Percentiles rank a stretch among this genome's conserved stretches.
Evolutionary conservation across 192 early-diverging fungal species (phyloP).

Genomic region (Podila horticola): DNA sequence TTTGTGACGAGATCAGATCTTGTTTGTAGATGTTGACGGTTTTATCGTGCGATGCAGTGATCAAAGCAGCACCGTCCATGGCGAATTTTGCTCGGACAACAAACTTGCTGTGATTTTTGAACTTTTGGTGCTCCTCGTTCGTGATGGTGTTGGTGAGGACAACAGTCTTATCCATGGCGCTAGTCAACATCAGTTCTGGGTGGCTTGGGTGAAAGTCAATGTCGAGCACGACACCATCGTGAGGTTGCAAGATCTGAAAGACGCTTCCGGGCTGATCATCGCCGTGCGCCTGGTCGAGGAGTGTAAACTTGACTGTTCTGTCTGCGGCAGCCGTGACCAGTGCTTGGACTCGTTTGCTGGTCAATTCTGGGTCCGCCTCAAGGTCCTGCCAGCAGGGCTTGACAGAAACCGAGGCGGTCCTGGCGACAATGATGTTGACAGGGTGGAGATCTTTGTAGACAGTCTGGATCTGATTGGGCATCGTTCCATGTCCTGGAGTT

Average conservation of each 20-base stretch:
- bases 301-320: conserved; percentile 67
- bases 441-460: conserved; percentile 59
- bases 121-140: conserved; percentile 61
- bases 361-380: conserved; percentile 22
- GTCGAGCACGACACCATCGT: conserved; percentile 68
- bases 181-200: conserved; percentile 59
- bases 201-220: conserved; percentile 71
- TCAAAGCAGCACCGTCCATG: conserved; percentile 63
- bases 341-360: conserved; percentile 31
- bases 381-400: conserved; percentile 32
- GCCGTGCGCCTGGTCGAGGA: conserved; percentile 51
- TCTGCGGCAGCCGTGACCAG: conserved; percentile 68
- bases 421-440: conserved; percentile 67
- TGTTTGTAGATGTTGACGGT: conserved; percentile 70
- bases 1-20: background rate
- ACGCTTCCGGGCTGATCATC: conserved; percentile 46
- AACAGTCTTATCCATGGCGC: conserved; percentile 62
- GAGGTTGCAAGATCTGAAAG: conserved; percentile 56
- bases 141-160: conserved; percentile 56
- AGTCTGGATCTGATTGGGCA: conserved; percentile 44
- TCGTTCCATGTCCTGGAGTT: conserved; percentile 40
- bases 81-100: conserved; percentile 72
- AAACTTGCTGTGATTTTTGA: conserved; percentile 78
- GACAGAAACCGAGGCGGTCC: conserved; percentile 38
- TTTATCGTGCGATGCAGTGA: conserved; percentile 78